Conservation (phyloP, 768 basidiomycete genomes). For the Sistotremastrum niveocremeum region DNA sequence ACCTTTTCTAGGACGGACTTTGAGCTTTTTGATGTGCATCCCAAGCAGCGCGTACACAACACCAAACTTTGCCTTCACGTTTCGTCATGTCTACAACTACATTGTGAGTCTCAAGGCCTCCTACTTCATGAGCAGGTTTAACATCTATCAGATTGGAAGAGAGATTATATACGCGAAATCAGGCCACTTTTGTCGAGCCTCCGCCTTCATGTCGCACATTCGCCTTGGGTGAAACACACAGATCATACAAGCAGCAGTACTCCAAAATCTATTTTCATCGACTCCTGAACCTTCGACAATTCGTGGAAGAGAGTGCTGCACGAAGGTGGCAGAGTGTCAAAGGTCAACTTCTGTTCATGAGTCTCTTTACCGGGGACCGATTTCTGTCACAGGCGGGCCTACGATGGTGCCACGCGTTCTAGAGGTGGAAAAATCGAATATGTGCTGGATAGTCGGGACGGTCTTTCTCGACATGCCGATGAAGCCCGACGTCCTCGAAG, state of each 20-base stretch:
- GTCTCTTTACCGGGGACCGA: conserved; percentile 2
- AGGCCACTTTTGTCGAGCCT: no score
- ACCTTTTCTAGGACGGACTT: conserved; percentile 70
- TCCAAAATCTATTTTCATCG: conserved; percentile 60
- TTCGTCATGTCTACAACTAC: not conserved
- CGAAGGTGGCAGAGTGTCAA: conserved; percentile 36
- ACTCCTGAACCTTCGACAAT: conserved; percentile 32
- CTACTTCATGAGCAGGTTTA: no score
- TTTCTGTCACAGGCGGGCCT: conserved; percentile 40
- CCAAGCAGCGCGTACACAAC: conserved; percentile 19
- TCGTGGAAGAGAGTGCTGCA: conserved; percentile 35
- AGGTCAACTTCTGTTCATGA: conserved; percentile 14
- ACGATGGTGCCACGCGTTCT: conserved; percentile 66
- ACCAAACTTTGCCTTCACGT: conserved; percentile 3
- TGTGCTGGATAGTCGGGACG: conserved; percentile 89
- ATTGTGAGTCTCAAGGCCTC: not conserved
- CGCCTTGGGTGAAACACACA: conserved; percentile 27
- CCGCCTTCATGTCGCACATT: conserved; percentile 15
- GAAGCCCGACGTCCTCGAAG: conserved; percentile 95
- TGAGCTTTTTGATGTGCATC: conserved; percentile 68
- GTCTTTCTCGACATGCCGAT: conserved; percentile 99
- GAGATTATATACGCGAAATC: no score
- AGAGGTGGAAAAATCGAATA: conserved; percentile 70
- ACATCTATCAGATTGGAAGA: no score
- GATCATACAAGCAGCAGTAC: conserved; percentile 54